Percentiles rank a stretch among this genome's conserved stretches.
phyloP scores from a whole-genome alignment of 2,329 filamentous ascomycete genomes.

The Fusarium haematococcum region DNA sequence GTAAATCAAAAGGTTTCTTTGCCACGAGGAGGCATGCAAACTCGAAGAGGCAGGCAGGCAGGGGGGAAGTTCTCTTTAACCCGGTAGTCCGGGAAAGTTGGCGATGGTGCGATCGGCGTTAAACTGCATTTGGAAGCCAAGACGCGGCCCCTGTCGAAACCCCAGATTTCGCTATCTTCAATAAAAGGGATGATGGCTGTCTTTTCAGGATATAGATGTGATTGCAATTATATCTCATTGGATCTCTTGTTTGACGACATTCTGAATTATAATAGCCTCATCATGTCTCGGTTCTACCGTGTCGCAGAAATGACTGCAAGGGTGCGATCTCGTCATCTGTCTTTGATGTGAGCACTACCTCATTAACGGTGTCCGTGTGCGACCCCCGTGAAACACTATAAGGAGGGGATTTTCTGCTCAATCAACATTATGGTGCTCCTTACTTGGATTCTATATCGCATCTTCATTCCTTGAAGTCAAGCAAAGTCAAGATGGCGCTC shows the following conservation, averaged over 20 bases:
- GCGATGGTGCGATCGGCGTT: conserved; percentile 13
- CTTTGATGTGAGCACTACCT: not conserved
- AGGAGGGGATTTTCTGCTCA: not conserved
- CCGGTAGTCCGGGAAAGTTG: not conserved
- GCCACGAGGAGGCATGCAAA: not conserved
- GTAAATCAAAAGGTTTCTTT: not conserved
- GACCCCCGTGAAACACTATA: not conserved
- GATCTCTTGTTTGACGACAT: conserved; percentile 11
- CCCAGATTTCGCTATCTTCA: not conserved
- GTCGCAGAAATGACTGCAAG: not conserved
- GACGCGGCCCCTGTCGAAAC: conserved; percentile 18
- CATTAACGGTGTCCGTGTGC: not conserved
- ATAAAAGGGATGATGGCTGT: not conserved
- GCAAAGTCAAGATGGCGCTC: not conserved
- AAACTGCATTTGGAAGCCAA: conserved; percentile 18
- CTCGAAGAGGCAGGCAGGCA: not conserved
- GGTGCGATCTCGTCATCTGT: conserved; percentile 4
- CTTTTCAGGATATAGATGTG: not conserved
- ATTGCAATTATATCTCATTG: conserved; percentile 5
- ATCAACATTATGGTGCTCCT: not conserved
- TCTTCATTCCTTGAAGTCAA: not conserved
- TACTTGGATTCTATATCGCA: not conserved
- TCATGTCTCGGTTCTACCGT: not conserved
- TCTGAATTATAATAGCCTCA: conserved; percentile 19
- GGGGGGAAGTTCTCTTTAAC: not conserved